Conservation (phyloP, 23 red algal species). For the Gracilariopsis chorda region DNA sequence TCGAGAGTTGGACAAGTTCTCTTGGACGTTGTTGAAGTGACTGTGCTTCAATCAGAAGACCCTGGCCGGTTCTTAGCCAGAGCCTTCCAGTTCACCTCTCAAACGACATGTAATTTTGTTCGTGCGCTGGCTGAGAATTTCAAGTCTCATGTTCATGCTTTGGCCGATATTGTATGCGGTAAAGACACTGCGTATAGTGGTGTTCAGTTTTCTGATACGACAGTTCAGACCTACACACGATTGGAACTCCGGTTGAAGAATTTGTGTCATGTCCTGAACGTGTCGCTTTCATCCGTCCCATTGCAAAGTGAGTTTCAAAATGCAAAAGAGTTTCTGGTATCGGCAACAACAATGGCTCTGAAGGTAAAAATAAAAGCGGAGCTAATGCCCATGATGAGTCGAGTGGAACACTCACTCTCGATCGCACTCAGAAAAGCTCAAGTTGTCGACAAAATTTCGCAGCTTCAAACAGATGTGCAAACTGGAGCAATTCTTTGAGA, state of each 20-base stretch:
- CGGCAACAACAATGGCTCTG: background rate
- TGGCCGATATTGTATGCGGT: background rate
- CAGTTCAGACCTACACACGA: background rate
- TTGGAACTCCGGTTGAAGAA: background rate
- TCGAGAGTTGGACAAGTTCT: background rate
- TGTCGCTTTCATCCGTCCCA: background rate
- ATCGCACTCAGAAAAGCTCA: background rate
- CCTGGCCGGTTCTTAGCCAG: slow-evolving; percentile 23
- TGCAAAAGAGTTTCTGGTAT: background rate
- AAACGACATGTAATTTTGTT: slow-evolving; percentile 7
- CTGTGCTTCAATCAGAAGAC: slow-evolving; percentile 13
- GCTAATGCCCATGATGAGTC: background rate
- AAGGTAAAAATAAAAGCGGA: background rate
- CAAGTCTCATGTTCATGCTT: background rate
- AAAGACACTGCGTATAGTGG: background rate
- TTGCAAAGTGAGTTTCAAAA: background rate
- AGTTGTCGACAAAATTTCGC: background rate
- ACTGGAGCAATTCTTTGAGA: background rate
- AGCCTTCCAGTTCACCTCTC: slow-evolving; percentile 18
- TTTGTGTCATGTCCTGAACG: background rate
- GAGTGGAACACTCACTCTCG: background rate
- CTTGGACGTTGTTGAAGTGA: background rate
- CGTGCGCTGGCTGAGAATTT: background rate
- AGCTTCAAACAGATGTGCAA: slow-evolving; percentile 7
- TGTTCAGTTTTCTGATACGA: background rate